A percentile compares a stretch with the other conserved stretches of the same genome.
These are phyloP conservation scores for Cochlearia excelsa DNA, from an alignment of 345 rosid genomes.

Conservation along the genomic window DNA sequence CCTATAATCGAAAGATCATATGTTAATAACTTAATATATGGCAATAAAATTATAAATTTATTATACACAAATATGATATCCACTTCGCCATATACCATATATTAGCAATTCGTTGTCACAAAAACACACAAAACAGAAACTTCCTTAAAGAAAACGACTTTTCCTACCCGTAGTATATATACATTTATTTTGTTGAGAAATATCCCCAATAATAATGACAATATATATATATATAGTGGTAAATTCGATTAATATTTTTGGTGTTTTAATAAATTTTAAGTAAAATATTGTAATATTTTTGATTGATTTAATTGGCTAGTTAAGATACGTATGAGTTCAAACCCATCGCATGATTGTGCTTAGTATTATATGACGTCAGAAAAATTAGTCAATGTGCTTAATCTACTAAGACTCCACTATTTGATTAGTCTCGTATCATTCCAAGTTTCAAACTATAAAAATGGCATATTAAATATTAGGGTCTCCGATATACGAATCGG, in stretches of 20 bases:
- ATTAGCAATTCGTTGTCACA: no score
- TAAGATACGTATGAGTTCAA: slow-evolving; percentile 6
- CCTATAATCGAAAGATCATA: no score
- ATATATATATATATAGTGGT: no score
- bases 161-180: slow-evolving; percentile 10
- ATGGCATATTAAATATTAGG: slow-evolving; percentile 6
- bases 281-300: not conserved
- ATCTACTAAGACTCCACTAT: slow-evolving; percentile 33
- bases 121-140: slow-evolving; percentile 14
- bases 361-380: slow-evolving; percentile 10
- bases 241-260: no score
- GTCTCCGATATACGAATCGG: slow-evolving; percentile 24
- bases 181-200: slow-evolving; percentile 14
- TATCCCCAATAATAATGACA: no score
- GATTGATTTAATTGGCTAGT: slow-evolving; percentile 1
- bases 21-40: no score
- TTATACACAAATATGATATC: slow-evolving; percentile 18
- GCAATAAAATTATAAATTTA: no score
- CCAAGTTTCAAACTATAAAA: slow-evolving; percentile 3
- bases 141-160: slow-evolving; percentile 28
- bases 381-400: slow-evolving; percentile 26
- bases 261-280: not conserved
- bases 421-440: slow-evolving; percentile 28
- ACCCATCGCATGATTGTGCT: slow-evolving; percentile 16
- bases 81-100: no score